Evolutionary conservation across 2,329 filamentous ascomycete genomes (phyloP).

Genomic region (Cytospora schulzeri): DNA sequence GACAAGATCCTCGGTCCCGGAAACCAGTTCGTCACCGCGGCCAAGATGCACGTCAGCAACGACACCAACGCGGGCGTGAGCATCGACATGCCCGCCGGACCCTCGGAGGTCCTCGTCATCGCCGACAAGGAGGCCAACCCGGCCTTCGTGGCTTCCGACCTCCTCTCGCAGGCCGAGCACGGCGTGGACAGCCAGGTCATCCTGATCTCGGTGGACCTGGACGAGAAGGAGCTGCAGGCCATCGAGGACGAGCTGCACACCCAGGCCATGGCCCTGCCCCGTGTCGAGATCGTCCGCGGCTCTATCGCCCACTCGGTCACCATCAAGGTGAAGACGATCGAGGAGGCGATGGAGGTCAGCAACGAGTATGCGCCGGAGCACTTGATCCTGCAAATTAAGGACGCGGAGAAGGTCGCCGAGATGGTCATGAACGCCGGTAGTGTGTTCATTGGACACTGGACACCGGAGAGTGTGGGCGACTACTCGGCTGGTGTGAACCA

Average conservation of each 20-base stretch:
- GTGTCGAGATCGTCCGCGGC: slow-evolving; percentile 90
- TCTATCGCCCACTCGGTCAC: slow-evolving; percentile 91
- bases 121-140: slow-evolving; percentile 88
- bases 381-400: slow-evolving; percentile 83
- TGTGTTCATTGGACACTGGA: slow-evolving; percentile 95
- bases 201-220: slow-evolving; percentile 80
- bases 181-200: slow-evolving; percentile 96
- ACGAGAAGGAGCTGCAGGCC: slow-evolving; percentile 70
- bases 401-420: slow-evolving; percentile 74
- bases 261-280: slow-evolving; percentile 83
- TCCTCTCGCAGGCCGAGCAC: slow-evolving; percentile 95
- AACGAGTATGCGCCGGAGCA: slow-evolving; percentile 97
- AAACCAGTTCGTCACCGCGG: slow-evolving; percentile 97
- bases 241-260: slow-evolving; percentile 90
- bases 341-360: slow-evolving; percentile 78
- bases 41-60: slow-evolving; percentile 97
- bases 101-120: slow-evolving; percentile 94
- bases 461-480: slow-evolving; percentile 94
- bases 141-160: slow-evolving; percentile 91
- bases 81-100: slow-evolving; percentile 98
- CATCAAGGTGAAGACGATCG: slow-evolving; percentile 69
- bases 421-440: slow-evolving; percentile 91
- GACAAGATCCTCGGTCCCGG: slow-evolving; percentile 98
- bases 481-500: slow-evolving; percentile 99
- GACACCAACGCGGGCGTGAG: slow-evolving; percentile 93